Evolutionary conservation across 305 asterid species (phyloP), one percentile per base, ranked within the genome.

Genomic region (Fraxinus velutina): DNA sequence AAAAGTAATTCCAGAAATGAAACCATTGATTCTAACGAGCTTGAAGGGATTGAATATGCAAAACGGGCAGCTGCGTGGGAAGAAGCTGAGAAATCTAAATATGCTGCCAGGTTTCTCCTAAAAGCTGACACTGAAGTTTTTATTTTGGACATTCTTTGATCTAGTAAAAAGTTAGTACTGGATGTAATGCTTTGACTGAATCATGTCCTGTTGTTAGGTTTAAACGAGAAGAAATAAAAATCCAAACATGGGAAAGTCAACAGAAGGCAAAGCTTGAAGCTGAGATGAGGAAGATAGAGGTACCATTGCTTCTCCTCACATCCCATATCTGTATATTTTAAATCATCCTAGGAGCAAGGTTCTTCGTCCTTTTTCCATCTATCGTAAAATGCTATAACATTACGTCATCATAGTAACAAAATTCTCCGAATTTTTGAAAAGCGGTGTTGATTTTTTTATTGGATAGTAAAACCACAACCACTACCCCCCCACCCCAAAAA

Each of bases 261-360:
- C 44, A 37, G 44, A 37, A 37, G 86, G 94, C 95, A 33, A 93
- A 86, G 89, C 94, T 93, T 64, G 97, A 95, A 85, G 97, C 96
- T 81, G 99, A 95, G 87, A 92, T 92, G 96, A 93, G 96, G 93
- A 94, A 91, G 86, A 89, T 88, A 36, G 99, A 95, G 99, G 98
- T 93, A 87, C 12, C 68, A 3, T 55, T 55, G 33, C 6, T 78
- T 27, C 27, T 21, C 12, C 7, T 42, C 75, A 64, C 27, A 12
- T 50, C 82, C 44, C 22, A 62, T 50, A 9, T 52, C 71, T 32
- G 8, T 75, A 55, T 70, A 55, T 75, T 50, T 50, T 10, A 50
- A 50, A 50, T 50, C 19, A n/a, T 50, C 62, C n/a, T 50, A 50
- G 60, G 15, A 50, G 5, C 60, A 12, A 12, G 60, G 17, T 50